A percentile compares a stretch with the other conserved stretches of the same genome.
These are phyloP conservation scores for Mucor piriformis DNA, from an alignment of 371 early-diverging fungal genomes.

Conservation along the genomic window DNA sequence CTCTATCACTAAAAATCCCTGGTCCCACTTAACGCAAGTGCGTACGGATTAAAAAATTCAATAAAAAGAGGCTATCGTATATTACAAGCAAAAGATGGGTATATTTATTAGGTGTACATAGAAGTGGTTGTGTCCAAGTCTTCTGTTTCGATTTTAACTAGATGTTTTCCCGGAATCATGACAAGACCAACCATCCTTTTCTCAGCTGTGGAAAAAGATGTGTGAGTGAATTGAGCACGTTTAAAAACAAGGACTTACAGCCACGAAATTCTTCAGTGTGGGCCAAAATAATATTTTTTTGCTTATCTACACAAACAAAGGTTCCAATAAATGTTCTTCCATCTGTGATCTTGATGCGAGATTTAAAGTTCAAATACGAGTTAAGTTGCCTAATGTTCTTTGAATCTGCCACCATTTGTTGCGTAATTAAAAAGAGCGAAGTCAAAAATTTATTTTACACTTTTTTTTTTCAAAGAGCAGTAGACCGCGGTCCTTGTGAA, in stretches of 20 bases:
- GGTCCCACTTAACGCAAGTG: constrained; percentile 14
- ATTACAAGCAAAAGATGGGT: neutral
- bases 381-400: constrained; percentile 52
- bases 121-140: constrained; percentile 36
- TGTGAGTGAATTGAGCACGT: neutral
- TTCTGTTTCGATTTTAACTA: constrained; percentile 73
- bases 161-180: constrained; percentile 88
- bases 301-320: constrained; percentile 82
- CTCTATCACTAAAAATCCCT: constrained; percentile 33
- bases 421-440: neutral
- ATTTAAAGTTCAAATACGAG: constrained; percentile 63
- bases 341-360: constrained; percentile 72
- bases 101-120: constrained; percentile 20
- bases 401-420: constrained; percentile 28
- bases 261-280: constrained; percentile 73
- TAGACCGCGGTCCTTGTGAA: too few relatives aligned
- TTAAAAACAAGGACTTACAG: constrained; percentile 39
- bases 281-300: constrained; percentile 78
- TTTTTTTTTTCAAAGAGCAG: too few relatives aligned
- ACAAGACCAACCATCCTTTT: constrained; percentile 78
- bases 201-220: constrained; percentile 45
- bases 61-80: neutral
- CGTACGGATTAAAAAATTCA: neutral
- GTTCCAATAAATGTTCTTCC: constrained; percentile 78
- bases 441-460: too few relatives aligned